A percentile compares a stretch with the other conserved stretches of the same genome.
Evolutionary conservation across 495 filamentous ascomycete genomes (phyloP).

Genomic region (Penicillium coffeae): DNA sequence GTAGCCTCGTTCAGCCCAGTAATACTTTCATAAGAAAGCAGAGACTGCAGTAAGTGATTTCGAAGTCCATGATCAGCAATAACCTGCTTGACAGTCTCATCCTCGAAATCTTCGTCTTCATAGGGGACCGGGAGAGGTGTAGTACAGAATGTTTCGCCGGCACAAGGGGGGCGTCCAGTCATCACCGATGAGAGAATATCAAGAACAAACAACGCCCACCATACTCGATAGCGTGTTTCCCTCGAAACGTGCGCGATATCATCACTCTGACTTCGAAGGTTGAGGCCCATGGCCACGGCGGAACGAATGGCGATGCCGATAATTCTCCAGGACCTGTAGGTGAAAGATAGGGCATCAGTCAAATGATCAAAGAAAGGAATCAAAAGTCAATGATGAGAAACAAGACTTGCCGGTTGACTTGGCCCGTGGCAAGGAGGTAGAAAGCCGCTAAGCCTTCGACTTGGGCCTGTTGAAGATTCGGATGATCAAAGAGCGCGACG

Average conservation of each 20-base stretch:
- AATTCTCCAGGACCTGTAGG: conserved; percentile 52
- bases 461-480: conserved; percentile 56
- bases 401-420: conserved; percentile 53
- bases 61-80: conserved; percentile 29
- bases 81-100: conserved; percentile 25
- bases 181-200: conserved; percentile 55
- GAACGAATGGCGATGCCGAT: conserved; percentile 57
- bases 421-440: conserved; percentile 55
- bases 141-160: conserved; percentile 50
- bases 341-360: not conserved
- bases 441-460: conserved; percentile 54
- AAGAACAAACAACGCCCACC: conserved; percentile 56
- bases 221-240: conserved; percentile 37
- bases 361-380: not conserved
- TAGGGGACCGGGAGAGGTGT: conserved; percentile 51
- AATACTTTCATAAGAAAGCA: conserved; percentile 9
- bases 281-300: conserved; percentile 56
- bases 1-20: conserved; percentile 1
- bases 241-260: conserved; percentile 45
- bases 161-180: conserved; percentile 56
- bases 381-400: not conserved
- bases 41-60: conserved; percentile 13
- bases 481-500: conserved; percentile 46
- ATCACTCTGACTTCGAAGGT: conserved; percentile 55
- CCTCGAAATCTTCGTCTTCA: conserved; percentile 45